Conservation (phyloP, 208 protist species). For the Leptomonas seymouri region DNA sequence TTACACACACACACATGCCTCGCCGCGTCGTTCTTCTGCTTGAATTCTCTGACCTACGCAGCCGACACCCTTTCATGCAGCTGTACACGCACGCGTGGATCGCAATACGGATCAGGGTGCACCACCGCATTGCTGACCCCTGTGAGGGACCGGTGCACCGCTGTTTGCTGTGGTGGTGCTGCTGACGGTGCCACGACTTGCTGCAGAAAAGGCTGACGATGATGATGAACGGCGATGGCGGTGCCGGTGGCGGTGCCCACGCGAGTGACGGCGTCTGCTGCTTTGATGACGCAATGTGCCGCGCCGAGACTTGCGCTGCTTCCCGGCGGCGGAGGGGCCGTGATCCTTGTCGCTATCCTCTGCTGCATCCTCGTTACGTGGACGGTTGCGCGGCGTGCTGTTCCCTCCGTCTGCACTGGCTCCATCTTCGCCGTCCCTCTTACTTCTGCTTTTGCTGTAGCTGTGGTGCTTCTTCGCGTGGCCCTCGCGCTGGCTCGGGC, state of each 20-base stretch:
- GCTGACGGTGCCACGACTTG: constrained; percentile 18
- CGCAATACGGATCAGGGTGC: too few species aligned
- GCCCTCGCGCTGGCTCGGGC: background rate
- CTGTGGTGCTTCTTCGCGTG: background rate
- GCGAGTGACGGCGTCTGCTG: constrained; percentile 1
- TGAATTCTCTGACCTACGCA: too few species aligned
- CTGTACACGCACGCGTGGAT: too few species aligned
- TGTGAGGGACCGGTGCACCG: background rate
- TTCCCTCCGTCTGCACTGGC: background rate
- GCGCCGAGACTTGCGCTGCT: constrained; percentile 5
- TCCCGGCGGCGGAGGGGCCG: background rate
- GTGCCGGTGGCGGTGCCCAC: constrained; percentile 3
- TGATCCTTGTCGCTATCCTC: constrained; percentile 7
- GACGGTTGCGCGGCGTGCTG: constrained; percentile 12
- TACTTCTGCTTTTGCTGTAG: background rate
- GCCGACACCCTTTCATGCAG: too few species aligned
- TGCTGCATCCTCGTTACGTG: background rate
- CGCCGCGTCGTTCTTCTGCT: too few species aligned
- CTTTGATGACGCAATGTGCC: constrained; percentile 4
- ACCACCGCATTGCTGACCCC: background rate
- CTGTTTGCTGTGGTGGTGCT: constrained; percentile 25
- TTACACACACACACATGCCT: too few species aligned
- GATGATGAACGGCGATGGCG: constrained; percentile 4
- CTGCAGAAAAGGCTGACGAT: background rate
- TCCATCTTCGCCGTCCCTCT: constrained; percentile 5